Evolutionary conservation across 139 green algal genomes (phyloP).

Genomic region (Nannochloris sp.): DNA sequence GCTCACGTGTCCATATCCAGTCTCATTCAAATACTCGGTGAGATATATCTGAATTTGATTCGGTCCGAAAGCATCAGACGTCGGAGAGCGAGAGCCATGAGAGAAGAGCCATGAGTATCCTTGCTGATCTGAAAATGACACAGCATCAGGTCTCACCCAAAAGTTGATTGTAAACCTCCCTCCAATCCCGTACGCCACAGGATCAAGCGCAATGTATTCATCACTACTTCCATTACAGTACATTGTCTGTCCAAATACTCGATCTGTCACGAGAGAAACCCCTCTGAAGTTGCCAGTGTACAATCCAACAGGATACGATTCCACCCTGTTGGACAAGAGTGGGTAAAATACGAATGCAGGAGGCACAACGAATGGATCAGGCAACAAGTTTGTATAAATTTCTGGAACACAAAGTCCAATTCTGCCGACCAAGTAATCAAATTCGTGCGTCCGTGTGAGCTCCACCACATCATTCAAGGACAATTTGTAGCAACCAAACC

Average conservation of each 20-base stretch:
- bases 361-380: neutral
- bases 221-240: conserved; percentile 6
- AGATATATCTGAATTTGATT: conserved; percentile 34
- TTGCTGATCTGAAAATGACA: neutral
- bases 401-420: conserved; percentile 7
- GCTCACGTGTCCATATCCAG: conserved; percentile 31
- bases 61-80: conserved; percentile 8
- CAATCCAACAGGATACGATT: conserved; percentile 24
- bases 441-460: neutral
- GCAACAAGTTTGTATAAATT: conserved; percentile 12
- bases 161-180: conserved; percentile 52
- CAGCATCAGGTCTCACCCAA: conserved; percentile 37
- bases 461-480: conserved; percentile 2
- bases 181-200: conserved; percentile 20
- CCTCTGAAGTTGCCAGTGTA: conserved; percentile 5
- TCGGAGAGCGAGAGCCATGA: conserved; percentile 7
- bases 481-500: neutral
- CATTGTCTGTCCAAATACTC: conserved; percentile 29
- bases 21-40: conserved; percentile 5
- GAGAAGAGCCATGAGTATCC: conserved; percentile 49
- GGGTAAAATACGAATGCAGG: conserved; percentile 7
- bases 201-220: conserved; percentile 28
- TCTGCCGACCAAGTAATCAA: conserved; percentile 3
- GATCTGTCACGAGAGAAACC: conserved; percentile 11
- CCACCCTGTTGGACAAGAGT: neutral